Base-by-base conservation (phyloP, 306 rosid species). In the Quercus variabilis region DNA sequence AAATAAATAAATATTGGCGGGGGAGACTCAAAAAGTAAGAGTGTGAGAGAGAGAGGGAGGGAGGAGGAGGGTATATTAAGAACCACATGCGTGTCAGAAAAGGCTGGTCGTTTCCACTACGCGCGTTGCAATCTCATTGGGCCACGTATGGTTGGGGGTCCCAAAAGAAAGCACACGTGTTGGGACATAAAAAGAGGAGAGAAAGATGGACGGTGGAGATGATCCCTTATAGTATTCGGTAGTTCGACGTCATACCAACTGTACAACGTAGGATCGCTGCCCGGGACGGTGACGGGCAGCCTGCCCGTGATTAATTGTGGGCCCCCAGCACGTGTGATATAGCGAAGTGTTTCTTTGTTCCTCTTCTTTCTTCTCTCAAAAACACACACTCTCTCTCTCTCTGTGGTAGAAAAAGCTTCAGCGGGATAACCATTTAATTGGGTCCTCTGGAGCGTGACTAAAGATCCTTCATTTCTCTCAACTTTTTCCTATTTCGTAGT, bases 201-300 rank as follows among this genome's bases (percentile, higher is more conserved):
- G 5, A 1, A 18, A 0, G 62, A 65, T 81, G 60, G 74, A 85
- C 81, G 91, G 89, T 4, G 2, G 0, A 13, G 87, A 85, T 88
- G 38, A 54, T 51, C 13, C 55, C 68, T 21, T 21, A 67, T 25
- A 30, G 69, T 19, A 38, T 82, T 86, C 86, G 78, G 87, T 76
- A 69, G 73, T 75, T 87, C 81, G 83, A 89, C 93, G 95, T 90
- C 95, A 92, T 79, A 84, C 90, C 93, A 92, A 82, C 96, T 92
- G 91, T 82, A 80, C 54, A 58, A 58, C 86, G 89, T 88, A 82
- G 86, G 85, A 80, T 86, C 81, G 15, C 76, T 90, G 94, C 97
- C 96, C 93, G 87, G 70, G 97, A 87, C 85, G 80, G 86, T 83
- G 92, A 88, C 88, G 94, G 97, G 92, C 88, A 87, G 85, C 51